phyloP scores from a whole-genome alignment of 2,329 filamentous ascomycete genomes.

The Aspergillus intermedius region DNA sequence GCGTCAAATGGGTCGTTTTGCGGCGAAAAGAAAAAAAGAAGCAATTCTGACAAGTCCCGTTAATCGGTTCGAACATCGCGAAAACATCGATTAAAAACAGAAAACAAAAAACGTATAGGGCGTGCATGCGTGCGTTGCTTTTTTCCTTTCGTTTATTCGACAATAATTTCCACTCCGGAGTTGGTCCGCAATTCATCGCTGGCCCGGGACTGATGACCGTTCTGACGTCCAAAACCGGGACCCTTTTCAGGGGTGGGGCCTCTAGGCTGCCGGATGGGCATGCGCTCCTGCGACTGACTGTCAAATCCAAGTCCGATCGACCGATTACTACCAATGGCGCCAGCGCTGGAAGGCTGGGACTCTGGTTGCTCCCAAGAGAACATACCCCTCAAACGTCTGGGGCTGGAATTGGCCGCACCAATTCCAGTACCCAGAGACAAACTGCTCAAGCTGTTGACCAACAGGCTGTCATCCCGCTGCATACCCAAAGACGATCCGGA shows the following conservation, averaged over 20 bases:
- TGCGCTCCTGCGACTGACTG: conserved; percentile 47
- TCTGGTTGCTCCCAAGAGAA: conserved; percentile 53
- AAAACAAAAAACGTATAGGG: background rate
- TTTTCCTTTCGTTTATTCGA: conserved; percentile 45
- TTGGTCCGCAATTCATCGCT: conserved; percentile 58
- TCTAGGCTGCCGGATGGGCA: conserved; percentile 56
- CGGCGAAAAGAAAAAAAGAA: conserved; percentile 32
- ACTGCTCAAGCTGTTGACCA: conserved; percentile 58
- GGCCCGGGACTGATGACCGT: conserved; percentile 56
- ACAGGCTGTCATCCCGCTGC: conserved; percentile 51
- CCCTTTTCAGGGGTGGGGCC: conserved; percentile 56
- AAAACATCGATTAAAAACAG: conserved; percentile 5
- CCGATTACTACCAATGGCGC: conserved; percentile 59
- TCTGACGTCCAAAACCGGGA: conserved; percentile 53
- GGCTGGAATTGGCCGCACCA: conserved; percentile 45
- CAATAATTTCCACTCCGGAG: conserved; percentile 57
- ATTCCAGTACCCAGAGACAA: conserved; percentile 51
- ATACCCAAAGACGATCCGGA: conserved; percentile 42
- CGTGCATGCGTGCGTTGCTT: conserved; percentile 3
- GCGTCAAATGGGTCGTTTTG: conserved; percentile 34
- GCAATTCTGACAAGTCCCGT: background rate
- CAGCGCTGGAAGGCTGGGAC: conserved; percentile 43
- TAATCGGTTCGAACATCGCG: background rate
- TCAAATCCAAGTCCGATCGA: conserved; percentile 56
- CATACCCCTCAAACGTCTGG: conserved; percentile 54